phyloP scores from a whole-genome alignment of 345 rosid species.

The Physaria fendleri region DNA sequence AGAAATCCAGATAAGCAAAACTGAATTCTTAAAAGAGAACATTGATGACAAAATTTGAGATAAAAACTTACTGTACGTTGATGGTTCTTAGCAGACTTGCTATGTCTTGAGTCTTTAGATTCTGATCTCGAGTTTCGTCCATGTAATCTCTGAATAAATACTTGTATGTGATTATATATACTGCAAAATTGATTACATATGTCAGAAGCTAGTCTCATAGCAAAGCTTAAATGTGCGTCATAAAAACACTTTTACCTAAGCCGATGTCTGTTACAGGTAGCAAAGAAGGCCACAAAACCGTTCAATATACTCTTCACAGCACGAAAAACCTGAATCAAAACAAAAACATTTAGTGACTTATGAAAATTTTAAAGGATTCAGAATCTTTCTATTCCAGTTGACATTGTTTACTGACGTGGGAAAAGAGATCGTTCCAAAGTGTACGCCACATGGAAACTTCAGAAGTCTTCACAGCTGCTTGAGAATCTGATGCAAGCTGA shows the following conservation, averaged over 20 bases:
- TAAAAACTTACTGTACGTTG: constrained; percentile 35
- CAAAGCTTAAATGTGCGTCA: background rate
- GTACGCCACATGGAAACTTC: constrained; percentile 87
- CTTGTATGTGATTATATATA: constrained; percentile 48
- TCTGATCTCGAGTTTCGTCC: constrained; percentile 24
- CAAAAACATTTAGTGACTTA: constrained; percentile 4
- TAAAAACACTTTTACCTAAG: constrained; percentile 62
- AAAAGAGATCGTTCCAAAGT: constrained; percentile 95
- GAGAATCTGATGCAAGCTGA: constrained; percentile 57
- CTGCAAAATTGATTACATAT: constrained; percentile 19
- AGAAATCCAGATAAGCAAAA: background rate
- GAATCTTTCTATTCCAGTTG: background rate
- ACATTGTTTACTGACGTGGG: constrained; percentile 50
- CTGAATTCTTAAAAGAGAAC: background rate
- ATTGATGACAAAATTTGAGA: background rate
- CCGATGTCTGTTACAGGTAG: constrained; percentile 95
- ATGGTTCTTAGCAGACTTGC: constrained; percentile 3
- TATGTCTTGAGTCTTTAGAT: constrained; percentile 16
- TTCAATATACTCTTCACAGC: constrained; percentile 83
- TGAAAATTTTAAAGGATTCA: background rate
- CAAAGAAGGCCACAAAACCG: constrained; percentile 82
- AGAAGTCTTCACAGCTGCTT: constrained; percentile 45
- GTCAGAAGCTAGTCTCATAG: background rate
- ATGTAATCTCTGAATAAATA: constrained; percentile 31
- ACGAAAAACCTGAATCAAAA: constrained; percentile 63